These are phyloP conservation scores for Pulveroboletus sp. DNA, from an alignment of 768 basidiomycete genomes.

Conservation along the genomic window DNA sequence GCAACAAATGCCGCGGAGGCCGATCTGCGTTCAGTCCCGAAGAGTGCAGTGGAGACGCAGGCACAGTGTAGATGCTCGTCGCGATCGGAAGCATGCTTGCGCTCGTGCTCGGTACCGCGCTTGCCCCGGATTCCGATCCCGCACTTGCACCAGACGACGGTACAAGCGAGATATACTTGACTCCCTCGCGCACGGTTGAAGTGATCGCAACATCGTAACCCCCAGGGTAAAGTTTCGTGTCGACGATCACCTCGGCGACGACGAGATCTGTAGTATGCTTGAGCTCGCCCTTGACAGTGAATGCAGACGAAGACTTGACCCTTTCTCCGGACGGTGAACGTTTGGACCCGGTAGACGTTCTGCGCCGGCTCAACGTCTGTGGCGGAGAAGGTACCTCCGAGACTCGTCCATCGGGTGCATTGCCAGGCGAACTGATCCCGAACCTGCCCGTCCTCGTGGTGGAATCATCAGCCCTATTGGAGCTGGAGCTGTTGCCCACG, in stretches of 20 bases:
- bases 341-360: constrained; percentile 23
- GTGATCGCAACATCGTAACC: constrained; percentile 61
- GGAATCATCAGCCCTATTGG: constrained; percentile 31
- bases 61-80: constrained; percentile 69
- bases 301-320: constrained; percentile 45
- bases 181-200: constrained; percentile 42
- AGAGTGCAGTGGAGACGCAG: constrained; percentile 79
- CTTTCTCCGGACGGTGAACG: constrained; percentile 36
- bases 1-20: constrained; percentile 68
- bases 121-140: no score
- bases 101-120: background rate
- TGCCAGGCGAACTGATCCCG: constrained; percentile 24
- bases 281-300: constrained; percentile 61
- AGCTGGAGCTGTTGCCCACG: constrained; percentile 7
- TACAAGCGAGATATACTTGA: constrained; percentile 36
- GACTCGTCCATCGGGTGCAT: constrained; percentile 14
- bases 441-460: constrained; percentile 43
- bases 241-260: constrained; percentile 76
- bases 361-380: constrained; percentile 14
- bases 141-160: constrained; percentile 7
- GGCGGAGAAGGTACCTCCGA: constrained; percentile 25
- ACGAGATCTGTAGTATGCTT: constrained; percentile 65
- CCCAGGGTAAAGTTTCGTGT: constrained; percentile 74
- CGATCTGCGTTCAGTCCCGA: constrained; percentile 55
- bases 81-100: constrained; percentile 46